Evolutionary conservation across 805 yeast genomes (phyloP).

Genomic region (Candida vartiovaarae): DNA sequence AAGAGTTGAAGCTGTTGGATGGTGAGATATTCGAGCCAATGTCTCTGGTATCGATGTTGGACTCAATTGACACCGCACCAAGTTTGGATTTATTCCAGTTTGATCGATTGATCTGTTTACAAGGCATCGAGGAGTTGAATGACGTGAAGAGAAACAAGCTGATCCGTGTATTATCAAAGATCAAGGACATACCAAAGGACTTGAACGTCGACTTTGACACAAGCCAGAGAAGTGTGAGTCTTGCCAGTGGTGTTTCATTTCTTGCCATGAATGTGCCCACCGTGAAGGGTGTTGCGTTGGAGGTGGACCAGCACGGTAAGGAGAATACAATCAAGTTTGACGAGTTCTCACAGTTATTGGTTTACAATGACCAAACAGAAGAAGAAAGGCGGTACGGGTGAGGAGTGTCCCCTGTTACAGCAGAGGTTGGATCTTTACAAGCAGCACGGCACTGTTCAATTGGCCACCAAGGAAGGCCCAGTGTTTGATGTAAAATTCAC

Average conservation of each 20-base stretch:
- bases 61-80: background rate
- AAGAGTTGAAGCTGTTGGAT: slow-evolving; percentile 2
- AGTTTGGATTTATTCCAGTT: slow-evolving; percentile 2
- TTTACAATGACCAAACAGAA: slow-evolving; percentile 1
- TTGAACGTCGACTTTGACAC: background rate
- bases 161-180: background rate
- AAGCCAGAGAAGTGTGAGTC: background rate
- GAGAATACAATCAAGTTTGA: slow-evolving; percentile 3
- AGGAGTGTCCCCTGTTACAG: no score
- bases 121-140: background rate
- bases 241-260: background rate
- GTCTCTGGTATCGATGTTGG: background rate
- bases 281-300: background rate
- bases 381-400: background rate
- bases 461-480: background rate
- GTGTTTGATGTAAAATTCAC: no score
- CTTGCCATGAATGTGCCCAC: background rate
- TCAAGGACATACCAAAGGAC: background rate
- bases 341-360: slow-evolving; percentile 1
- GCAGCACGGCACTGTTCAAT: slow-evolving; percentile 2
- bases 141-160: background rate
- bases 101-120: slow-evolving; percentile 1
- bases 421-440: slow-evolving; percentile 1
- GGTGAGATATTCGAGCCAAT: slow-evolving; percentile 1
- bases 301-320: background rate